Conservation (phyloP, 176 grass and related monocot species). For the Poa annua region DNA sequence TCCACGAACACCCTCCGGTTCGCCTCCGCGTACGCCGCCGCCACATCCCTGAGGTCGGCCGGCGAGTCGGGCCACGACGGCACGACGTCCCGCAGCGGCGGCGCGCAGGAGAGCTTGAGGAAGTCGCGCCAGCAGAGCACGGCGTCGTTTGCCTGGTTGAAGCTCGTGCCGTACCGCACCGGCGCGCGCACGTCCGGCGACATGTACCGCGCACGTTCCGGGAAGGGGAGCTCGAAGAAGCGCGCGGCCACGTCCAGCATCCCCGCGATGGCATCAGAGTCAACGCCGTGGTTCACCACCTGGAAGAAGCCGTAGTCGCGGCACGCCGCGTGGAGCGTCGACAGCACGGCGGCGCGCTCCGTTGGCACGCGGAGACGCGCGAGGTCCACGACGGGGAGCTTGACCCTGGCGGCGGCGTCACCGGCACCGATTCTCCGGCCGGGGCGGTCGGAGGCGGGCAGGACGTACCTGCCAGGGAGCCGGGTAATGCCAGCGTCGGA, state of each 20-base stretch:
- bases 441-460: slow-evolving; percentile 67
- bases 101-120: slow-evolving; percentile 80
- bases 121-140: slow-evolving; percentile 96
- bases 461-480: slow-evolving; percentile 70
- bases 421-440: background rate
- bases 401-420: background rate
- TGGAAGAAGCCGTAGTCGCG: slow-evolving; percentile 86
- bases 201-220: slow-evolving; percentile 70
- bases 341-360: slow-evolving; percentile 50
- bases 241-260: slow-evolving; percentile 64
- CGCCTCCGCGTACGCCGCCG: slow-evolving; percentile 48
- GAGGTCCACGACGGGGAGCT: slow-evolving; percentile 75
- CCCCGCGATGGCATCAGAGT: background rate
- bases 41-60: slow-evolving; percentile 49
- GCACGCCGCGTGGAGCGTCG: slow-evolving; percentile 65
- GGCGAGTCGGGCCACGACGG: slow-evolving; percentile 62
- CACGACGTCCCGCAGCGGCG: slow-evolving; percentile 26
- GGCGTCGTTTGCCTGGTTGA: slow-evolving; percentile 84
- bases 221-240: slow-evolving; percentile 74
- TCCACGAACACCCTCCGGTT: slow-evolving; percentile 60
- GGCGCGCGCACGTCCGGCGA: slow-evolving; percentile 56
- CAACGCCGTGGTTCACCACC: slow-evolving; percentile 83
- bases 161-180: slow-evolving; percentile 93
- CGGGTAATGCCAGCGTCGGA: slow-evolving; percentile 70
- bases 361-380: slow-evolving; percentile 45